A percentile compares a stretch with the other conserved stretches of the same genome.
Conservation (phyloP, 495 filamentous ascomycete genomes). For the Penicillium bovifimosum region DNA sequence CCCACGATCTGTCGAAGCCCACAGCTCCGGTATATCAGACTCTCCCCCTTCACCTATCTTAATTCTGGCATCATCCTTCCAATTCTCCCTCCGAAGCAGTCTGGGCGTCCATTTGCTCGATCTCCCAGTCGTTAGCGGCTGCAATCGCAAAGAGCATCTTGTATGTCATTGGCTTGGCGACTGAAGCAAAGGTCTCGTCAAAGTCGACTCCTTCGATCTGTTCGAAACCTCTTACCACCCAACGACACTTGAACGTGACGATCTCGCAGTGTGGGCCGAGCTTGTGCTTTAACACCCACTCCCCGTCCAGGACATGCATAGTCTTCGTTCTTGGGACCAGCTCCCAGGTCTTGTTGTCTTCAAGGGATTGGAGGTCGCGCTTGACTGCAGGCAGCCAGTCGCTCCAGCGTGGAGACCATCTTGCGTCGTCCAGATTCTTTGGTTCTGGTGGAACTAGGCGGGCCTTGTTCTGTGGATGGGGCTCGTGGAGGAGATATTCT, state of each 20-base stretch:
- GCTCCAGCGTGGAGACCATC: no score
- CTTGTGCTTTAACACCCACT: constrained; percentile 33
- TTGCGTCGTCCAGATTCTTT: no score
- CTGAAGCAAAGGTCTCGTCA: constrained; percentile 36
- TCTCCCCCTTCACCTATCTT: neutral
- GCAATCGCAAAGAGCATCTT: constrained; percentile 1
- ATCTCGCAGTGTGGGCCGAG: constrained; percentile 23
- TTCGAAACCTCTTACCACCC: constrained; percentile 25
- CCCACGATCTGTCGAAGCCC: neutral
- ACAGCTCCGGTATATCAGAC: neutral
- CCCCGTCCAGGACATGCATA: no score
- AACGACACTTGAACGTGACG: constrained; percentile 25
- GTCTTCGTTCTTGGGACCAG: no score
- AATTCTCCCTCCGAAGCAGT: neutral
- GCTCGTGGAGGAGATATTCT: no score
- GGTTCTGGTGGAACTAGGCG: no score
- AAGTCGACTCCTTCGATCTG: constrained; percentile 34
- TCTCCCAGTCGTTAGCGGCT: neutral
- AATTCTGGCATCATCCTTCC: neutral
- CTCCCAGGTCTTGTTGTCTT: no score
- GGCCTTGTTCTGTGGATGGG: no score
- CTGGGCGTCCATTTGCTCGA: no score
- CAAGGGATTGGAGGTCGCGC: no score
- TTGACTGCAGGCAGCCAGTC: no score
- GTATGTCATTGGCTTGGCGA: constrained; percentile 35